Conservation (phyloP, 129 eudicot genomes). For the Logfia minima region DNA sequence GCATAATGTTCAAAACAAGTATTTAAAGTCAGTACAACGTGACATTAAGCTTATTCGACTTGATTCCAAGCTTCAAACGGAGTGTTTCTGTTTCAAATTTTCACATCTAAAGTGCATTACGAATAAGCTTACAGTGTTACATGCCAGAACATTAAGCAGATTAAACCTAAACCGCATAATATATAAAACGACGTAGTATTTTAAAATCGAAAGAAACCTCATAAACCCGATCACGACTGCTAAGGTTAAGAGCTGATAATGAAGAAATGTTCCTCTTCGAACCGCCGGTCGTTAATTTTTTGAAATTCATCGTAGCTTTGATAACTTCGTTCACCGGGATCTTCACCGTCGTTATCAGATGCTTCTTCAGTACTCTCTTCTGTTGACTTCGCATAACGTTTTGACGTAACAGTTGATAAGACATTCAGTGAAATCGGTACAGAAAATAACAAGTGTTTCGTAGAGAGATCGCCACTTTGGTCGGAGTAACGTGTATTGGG, state of each 20-base stretch:
- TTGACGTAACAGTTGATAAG: constrained; percentile 26
- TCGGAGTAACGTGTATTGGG: constrained; percentile 37
- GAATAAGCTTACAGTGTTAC: background rate
- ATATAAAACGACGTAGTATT: constrained; percentile 5
- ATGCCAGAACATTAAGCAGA: background rate
- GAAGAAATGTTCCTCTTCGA: constrained; percentile 40
- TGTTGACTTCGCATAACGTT: constrained; percentile 50
- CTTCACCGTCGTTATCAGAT: constrained; percentile 33
- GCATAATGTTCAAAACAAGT: background rate
- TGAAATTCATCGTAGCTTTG: constrained; percentile 30
- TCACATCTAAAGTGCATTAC: background rate
- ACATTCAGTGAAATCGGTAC: constrained; percentile 28
- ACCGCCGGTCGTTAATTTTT: constrained; percentile 29
- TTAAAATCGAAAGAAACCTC: constrained; percentile 54
- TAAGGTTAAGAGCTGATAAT: constrained; percentile 48
- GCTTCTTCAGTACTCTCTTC: constrained; percentile 44
- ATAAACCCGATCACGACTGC: constrained; percentile 88
- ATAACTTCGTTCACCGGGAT: constrained; percentile 16
- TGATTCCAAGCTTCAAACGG: background rate
- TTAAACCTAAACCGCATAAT: background rate
- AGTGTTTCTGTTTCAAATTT: background rate
- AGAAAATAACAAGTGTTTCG: constrained; percentile 39
- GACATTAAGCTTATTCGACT: background rate
- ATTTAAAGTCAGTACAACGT: background rate
- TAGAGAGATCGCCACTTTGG: constrained; percentile 31